phyloP scores from a whole-genome alignment of 441 rosid genomes.

The Flueggea neowawraea region DNA sequence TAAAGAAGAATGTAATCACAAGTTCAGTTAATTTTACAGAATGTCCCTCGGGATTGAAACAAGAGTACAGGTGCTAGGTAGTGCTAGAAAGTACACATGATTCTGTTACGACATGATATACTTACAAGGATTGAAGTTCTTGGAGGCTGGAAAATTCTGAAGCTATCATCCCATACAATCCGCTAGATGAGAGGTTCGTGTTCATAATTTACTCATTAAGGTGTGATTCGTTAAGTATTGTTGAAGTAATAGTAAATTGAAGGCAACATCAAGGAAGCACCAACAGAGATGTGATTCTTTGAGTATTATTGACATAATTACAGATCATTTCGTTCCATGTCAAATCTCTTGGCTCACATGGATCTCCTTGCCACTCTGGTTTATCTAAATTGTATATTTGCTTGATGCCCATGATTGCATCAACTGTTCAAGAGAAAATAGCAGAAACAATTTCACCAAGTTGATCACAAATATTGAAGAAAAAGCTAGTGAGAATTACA shows the following conservation, averaged over 20 bases:
- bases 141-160: constrained; percentile 4
- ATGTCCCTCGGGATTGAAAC: too few species aligned
- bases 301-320: constrained; percentile 16
- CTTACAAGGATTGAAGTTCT: constrained; percentile 9
- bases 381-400: constrained; percentile 3
- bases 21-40: too few species aligned
- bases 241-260: too few species aligned
- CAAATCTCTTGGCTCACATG: constrained; percentile 24
- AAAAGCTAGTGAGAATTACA: too few species aligned
- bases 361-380: constrained; percentile 38
- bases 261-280: background rate
- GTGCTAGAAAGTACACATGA: too few species aligned
- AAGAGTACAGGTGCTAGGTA: too few species aligned
- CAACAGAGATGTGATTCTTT: constrained; percentile 31
- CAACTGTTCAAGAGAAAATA: constrained; percentile 3
- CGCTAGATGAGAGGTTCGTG: constrained; percentile 23
- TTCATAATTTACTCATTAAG: background rate
- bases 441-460: too few species aligned
- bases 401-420: constrained; percentile 25
- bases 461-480: too few species aligned
- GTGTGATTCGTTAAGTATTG: too few species aligned
- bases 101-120: background rate
- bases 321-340: constrained; percentile 30
- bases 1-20: too few species aligned
- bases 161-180: constrained; percentile 22